Evolutionary conservation across 192 early-diverging fungal genomes (phyloP).

Genomic region (Gamsiella multidivaricata): DNA sequence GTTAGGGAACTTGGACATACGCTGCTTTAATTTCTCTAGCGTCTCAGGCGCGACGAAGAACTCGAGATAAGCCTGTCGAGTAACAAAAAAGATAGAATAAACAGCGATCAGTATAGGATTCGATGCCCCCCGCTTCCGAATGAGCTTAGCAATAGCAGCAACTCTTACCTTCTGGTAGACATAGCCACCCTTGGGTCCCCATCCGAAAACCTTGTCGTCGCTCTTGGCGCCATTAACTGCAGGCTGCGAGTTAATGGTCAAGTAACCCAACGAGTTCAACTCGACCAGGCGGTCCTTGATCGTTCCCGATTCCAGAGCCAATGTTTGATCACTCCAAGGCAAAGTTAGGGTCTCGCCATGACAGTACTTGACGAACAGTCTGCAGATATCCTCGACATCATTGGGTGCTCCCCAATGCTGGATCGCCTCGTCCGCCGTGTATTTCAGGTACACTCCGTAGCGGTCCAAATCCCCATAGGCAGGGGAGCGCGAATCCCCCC

Average conservation of each 20-base stretch:
- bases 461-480: slow-evolving; percentile 85
- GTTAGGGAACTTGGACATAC: slow-evolving; percentile 65
- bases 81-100: background rate
- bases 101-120: background rate
- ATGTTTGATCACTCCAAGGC: slow-evolving; percentile 89
- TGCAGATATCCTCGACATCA: slow-evolving; percentile 71
- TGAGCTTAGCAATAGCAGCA: background rate
- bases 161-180: slow-evolving; percentile 85
- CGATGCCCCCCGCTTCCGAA: too few species aligned
- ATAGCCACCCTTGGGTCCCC: slow-evolving; percentile 96
- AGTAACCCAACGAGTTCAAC: slow-evolving; percentile 86
- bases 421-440: slow-evolving; percentile 72
- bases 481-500: slow-evolving; percentile 97
- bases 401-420: slow-evolving; percentile 83
- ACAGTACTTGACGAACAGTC: slow-evolving; percentile 85
- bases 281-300: slow-evolving; percentile 76
- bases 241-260: slow-evolving; percentile 97
- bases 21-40: slow-evolving; percentile 71
- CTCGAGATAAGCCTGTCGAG: slow-evolving; percentile 83
- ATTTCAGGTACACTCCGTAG: slow-evolving; percentile 84
- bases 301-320: slow-evolving; percentile 80
- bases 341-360: slow-evolving; percentile 74
- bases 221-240: slow-evolving; percentile 90
- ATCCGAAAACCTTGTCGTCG: slow-evolving; percentile 83
- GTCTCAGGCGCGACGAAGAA: slow-evolving; percentile 87